phyloP scores from a whole-genome alignment of 495 filamentous ascomycete species.

The Xylaria palmicola region DNA sequence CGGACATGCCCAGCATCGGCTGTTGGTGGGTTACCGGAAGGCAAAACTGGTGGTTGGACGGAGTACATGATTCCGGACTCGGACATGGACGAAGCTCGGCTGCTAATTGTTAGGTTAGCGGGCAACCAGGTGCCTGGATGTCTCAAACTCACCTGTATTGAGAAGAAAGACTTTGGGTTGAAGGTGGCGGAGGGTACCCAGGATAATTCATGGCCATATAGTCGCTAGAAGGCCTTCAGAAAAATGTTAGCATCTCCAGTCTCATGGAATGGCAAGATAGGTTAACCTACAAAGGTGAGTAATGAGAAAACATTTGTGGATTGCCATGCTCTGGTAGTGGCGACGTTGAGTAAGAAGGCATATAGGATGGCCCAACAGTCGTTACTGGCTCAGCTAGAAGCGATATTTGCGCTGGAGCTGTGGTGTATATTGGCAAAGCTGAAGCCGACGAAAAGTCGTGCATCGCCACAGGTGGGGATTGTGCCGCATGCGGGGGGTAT shows the following conservation, averaged over 20 bases:
- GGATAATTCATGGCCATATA: slow-evolving; percentile 38
- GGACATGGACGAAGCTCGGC: slow-evolving; percentile 34
- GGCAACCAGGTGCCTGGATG: not conserved
- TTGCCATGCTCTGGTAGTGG: slow-evolving; percentile 43
- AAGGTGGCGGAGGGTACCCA: slow-evolving; percentile 36
- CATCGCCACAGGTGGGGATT: slow-evolving; percentile 40
- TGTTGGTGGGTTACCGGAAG: slow-evolving; percentile 25
- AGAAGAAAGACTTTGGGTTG: slow-evolving; percentile 39
- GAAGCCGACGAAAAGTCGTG: slow-evolving; percentile 42
- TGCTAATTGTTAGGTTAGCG: slow-evolving; percentile 27
- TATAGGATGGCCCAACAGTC: slow-evolving; percentile 35
- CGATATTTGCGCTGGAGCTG: slow-evolving; percentile 44
- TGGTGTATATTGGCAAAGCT: slow-evolving; percentile 46
- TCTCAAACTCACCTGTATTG: slow-evolving; percentile 42
- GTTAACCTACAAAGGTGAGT: slow-evolving; percentile 28
- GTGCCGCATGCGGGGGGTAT: slow-evolving; percentile 37
- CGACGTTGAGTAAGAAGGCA: slow-evolving; percentile 43
- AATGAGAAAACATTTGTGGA: slow-evolving; percentile 37
- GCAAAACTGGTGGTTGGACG: slow-evolving; percentile 31
- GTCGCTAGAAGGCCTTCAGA: slow-evolving; percentile 28
- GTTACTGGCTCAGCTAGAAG: slow-evolving; percentile 45
- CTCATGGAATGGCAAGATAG: not conserved
- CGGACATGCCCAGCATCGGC: slow-evolving; percentile 56
- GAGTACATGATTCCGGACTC: slow-evolving; percentile 47
- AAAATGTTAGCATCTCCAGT: slow-evolving; percentile 16